A percentile compares a stretch with the other conserved stretches of the same genome.
Conservation (phyloP, 805 yeast species). For the Metschnikowia borealis region DNA sequence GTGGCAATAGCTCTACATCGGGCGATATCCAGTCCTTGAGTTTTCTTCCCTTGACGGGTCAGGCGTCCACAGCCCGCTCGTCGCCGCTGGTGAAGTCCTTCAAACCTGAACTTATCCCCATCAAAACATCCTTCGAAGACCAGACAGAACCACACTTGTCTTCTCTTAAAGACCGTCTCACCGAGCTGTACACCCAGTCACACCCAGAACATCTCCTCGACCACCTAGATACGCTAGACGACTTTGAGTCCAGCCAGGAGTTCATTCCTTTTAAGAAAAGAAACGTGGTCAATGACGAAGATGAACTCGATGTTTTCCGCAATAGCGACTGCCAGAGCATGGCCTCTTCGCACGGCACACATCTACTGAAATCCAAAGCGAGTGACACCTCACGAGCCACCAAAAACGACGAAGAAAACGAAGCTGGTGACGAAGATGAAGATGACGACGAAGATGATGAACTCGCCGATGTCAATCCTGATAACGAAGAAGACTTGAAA, state of each 20-base stretch:
- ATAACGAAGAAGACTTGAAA: conserved; percentile 45
- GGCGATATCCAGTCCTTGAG: conserved; percentile 13
- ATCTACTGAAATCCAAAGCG: not conserved
- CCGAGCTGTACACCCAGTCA: conserved; percentile 12
- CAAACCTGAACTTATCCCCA: conserved; percentile 35
- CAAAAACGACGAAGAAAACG: not conserved
- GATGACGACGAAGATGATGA: conserved; percentile 22
- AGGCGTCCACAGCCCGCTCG: conserved; percentile 22
- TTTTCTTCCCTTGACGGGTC: conserved; percentile 15
- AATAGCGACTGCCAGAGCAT: not conserved
- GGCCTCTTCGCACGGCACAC: not conserved
- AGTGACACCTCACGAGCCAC: not conserved
- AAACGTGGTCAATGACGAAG: conserved; percentile 1
- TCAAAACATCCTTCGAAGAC: conserved; percentile 33
- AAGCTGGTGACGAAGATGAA: conserved; percentile 16
- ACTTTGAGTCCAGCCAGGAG: conserved; percentile 5
- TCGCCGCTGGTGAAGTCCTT: conserved; percentile 32
- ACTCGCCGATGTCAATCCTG: conserved; percentile 19
- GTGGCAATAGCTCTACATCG: conserved; percentile 9
- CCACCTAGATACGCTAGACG: conserved; percentile 11
- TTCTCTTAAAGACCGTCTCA: conserved; percentile 17
- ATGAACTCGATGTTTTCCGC: not conserved
- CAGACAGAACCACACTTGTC: conserved; percentile 14
- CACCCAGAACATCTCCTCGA: conserved; percentile 8
- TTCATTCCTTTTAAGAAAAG: conserved; percentile 6